Evolutionary conservation across 345 rosid species (phyloP).

Genomic region (Sonneratia alba): DNA sequence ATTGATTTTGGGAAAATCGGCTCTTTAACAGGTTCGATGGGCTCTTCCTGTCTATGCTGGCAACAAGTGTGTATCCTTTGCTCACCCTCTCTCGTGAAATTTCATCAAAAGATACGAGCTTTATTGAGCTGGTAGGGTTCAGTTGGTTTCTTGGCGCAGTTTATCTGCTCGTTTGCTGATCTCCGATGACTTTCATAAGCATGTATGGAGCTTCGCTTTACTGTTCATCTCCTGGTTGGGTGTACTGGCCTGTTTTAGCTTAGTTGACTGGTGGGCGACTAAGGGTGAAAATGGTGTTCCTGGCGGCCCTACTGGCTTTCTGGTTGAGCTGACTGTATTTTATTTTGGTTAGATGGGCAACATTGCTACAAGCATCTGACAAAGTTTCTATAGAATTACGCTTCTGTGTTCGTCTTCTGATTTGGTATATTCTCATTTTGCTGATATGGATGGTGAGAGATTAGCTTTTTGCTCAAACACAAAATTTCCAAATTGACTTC

Average conservation of each 20-base stretch:
- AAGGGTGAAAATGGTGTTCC: not conserved
- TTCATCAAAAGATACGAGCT: not conserved
- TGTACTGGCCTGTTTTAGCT: too few species aligned
- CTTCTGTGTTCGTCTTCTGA: too few species aligned
- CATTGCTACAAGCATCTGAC: too few species aligned
- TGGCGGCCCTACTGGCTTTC: not conserved
- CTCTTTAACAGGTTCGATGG: conserved; percentile 82
- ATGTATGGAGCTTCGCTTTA: not conserved
- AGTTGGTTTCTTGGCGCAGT: not conserved
- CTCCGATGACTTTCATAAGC: too few species aligned
- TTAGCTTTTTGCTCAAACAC: not conserved
- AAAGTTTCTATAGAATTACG: too few species aligned
- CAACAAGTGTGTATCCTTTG: conserved; percentile 91
- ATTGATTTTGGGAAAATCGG: conserved; percentile 1
- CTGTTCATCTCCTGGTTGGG: not conserved
- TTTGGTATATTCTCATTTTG: not conserved
- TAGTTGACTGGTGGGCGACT: too few species aligned
- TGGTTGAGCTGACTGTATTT: not conserved
- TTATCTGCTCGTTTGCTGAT: not conserved
- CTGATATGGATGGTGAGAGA: conserved; percentile 1
- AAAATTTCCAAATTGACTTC: not conserved
- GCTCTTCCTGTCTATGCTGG: conserved; percentile 98
- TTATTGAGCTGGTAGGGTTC: not conserved
- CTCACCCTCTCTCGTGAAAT: not conserved
- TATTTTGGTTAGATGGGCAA: too few species aligned